A percentile compares a stretch with the other conserved stretches of the same genome.
Evolutionary conservation across 1,139 yeast genomes (phyloP).

Genomic region (Diutina pseudorugosa): DNA sequence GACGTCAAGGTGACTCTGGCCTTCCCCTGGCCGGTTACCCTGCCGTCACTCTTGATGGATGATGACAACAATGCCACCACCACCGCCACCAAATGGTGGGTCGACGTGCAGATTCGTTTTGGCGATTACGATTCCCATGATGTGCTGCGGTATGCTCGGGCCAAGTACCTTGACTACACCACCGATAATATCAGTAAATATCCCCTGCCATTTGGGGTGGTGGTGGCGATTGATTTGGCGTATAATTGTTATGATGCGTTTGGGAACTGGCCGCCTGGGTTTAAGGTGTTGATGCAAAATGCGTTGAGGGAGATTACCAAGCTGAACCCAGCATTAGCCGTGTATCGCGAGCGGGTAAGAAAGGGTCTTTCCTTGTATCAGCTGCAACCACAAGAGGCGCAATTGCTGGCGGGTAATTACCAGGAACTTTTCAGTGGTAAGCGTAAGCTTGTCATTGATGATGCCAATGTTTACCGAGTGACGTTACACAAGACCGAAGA

Average conservation of each 20-base stretch:
- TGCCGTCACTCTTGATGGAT: constrained; percentile 69
- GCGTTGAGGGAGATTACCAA: constrained; percentile 94
- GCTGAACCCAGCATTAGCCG: constrained; percentile 87
- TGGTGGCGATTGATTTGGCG: constrained; percentile 87
- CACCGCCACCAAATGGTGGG: constrained; percentile 69
- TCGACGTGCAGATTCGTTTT: constrained; percentile 88
- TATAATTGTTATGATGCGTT: constrained; percentile 94
- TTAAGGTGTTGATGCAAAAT: constrained; percentile 79
- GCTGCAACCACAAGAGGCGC: constrained; percentile 87
- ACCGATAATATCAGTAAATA: constrained; percentile 76
- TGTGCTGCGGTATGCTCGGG: constrained; percentile 85
- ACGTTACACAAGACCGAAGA: constrained; percentile 86
- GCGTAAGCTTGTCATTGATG: constrained; percentile 78
- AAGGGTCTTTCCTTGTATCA: constrained; percentile 91
- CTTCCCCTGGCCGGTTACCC: constrained; percentile 74
- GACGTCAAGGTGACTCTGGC: constrained; percentile 72
- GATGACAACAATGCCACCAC: constrained; percentile 15
- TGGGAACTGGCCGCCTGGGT: constrained; percentile 96
- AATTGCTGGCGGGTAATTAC: constrained; percentile 78
- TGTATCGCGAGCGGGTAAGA: constrained; percentile 83
- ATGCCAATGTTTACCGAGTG: constrained; percentile 89
- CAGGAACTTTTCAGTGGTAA: constrained; percentile 83
- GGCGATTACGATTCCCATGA: constrained; percentile 98
- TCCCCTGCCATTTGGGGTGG: constrained; percentile 88
- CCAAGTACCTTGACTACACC: constrained; percentile 88